Conservation (phyloP, 2,329 filamentous ascomycete species). For the Aureobasidium leucospermi region DNA sequence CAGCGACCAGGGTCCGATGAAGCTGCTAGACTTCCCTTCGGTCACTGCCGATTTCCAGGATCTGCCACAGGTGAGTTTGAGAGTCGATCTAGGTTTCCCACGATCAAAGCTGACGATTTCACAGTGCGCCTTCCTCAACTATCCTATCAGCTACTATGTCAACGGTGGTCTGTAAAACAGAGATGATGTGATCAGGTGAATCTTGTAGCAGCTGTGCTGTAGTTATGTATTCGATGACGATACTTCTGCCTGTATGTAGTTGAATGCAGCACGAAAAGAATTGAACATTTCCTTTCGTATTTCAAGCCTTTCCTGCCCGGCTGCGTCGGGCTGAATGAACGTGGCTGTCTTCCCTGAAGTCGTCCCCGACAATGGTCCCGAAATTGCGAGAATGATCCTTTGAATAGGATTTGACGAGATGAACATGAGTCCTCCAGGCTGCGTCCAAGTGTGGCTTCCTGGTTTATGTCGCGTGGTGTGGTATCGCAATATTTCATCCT, state of each 20-base stretch:
- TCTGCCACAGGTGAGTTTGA: constrained; percentile 31
- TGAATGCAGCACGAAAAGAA: neutral
- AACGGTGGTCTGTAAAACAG: constrained; percentile 19
- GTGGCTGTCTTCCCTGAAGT: no score
- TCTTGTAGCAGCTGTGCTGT: neutral
- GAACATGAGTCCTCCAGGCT: no score
- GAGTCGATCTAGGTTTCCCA: neutral
- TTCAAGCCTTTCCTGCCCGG: no score
- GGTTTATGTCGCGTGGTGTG: no score
- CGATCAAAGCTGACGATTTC: neutral
- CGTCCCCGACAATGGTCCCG: no score
- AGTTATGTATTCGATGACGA: neutral
- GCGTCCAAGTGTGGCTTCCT: no score
- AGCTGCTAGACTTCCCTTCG: constrained; percentile 42
- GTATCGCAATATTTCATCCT: neutral
- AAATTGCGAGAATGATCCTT: no score
- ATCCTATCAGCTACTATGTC: constrained; percentile 40
- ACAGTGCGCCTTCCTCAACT: constrained; percentile 39
- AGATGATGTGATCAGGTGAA: neutral
- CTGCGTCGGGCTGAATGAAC: neutral
- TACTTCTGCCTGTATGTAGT: neutral
- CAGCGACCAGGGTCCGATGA: constrained; percentile 32
- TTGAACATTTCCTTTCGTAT: neutral
- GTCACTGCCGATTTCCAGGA: constrained; percentile 40
- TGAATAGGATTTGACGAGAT: no score